Conservation (phyloP, 345 rosid species). For the Reutealis trisperma region DNA sequence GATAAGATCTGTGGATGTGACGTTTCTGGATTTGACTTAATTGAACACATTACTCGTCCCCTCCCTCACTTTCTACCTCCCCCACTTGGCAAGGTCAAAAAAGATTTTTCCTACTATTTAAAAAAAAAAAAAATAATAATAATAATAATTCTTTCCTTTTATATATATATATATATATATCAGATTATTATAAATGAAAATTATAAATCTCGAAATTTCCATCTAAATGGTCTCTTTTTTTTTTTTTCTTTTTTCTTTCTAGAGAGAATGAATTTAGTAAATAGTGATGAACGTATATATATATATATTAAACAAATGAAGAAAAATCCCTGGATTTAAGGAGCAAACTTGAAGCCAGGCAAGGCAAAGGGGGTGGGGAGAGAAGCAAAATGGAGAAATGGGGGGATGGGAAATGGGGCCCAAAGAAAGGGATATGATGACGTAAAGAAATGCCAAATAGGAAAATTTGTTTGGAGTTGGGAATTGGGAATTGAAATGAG, state of each 20-base stretch:
- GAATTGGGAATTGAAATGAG: background rate
- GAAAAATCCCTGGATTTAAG: constrained; percentile 13
- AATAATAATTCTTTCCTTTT: background rate
- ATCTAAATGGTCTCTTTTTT: too few species aligned
- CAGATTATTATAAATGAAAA: too few species aligned
- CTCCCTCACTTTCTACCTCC: background rate
- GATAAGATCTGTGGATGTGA: constrained; percentile 57
- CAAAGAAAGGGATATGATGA: constrained; percentile 11
- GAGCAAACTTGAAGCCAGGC: constrained; percentile 25
- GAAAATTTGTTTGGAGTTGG: background rate
- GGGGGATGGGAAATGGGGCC: constrained; percentile 9
- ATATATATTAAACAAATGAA: too few species aligned
- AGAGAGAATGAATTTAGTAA: too few species aligned
- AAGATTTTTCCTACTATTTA: background rate
- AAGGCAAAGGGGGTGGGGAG: background rate
- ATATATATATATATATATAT: too few species aligned
- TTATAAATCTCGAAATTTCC: too few species aligned
- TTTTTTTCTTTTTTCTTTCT: too few species aligned
- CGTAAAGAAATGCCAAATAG: constrained; percentile 8
- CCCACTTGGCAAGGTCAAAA: constrained; percentile 17
- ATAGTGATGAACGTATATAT: too few species aligned
- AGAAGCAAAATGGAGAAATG: background rate
- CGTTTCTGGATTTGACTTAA: constrained; percentile 43
- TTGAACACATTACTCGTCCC: background rate
- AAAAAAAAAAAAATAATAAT: too few species aligned